phyloP scores from a whole-genome alignment of 2,329 filamentous ascomycete species.

The Whalleya microplaca region DNA sequence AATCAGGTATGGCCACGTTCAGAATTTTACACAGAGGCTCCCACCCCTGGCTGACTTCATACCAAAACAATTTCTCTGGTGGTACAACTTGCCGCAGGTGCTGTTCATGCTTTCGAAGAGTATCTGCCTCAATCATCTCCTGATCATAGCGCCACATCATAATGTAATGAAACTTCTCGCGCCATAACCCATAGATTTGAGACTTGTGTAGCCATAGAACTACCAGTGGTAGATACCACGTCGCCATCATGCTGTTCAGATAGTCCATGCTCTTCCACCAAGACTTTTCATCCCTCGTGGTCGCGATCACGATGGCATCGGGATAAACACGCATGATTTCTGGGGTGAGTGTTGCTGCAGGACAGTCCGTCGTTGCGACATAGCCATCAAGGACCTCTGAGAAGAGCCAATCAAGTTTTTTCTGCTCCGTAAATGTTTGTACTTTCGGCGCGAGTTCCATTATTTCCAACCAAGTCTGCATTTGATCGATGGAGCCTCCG shows the following conservation, averaged over 20 bases:
- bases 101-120: conserved; percentile 36
- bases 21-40: conserved; percentile 41
- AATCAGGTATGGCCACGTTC: conserved; percentile 38
- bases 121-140: conserved; percentile 36
- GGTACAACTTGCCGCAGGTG: conserved; percentile 39
- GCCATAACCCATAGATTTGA: conserved; percentile 38
- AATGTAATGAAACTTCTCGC: conserved; percentile 36
- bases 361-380: conserved; percentile 47
- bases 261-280: conserved; percentile 44
- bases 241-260: conserved; percentile 39
- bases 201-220: conserved; percentile 40
- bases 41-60: conserved; percentile 41
- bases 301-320: conserved; percentile 52
- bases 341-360: conserved; percentile 45
- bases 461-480: conserved; percentile 38
- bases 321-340: conserved; percentile 54
- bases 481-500: conserved; percentile 40
- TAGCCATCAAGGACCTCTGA: conserved; percentile 41
- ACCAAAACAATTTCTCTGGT: conserved; percentile 40
- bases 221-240: conserved; percentile 39
- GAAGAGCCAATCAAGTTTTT: conserved; percentile 41
- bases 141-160: conserved; percentile 38
- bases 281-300: conserved; percentile 42
- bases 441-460: conserved; percentile 39
- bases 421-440: conserved; percentile 36